These are phyloP conservation scores for Plasmodium falciparum DNA, from an alignment of 169 alveolate genomes.

Conservation along the genomic window DNA sequence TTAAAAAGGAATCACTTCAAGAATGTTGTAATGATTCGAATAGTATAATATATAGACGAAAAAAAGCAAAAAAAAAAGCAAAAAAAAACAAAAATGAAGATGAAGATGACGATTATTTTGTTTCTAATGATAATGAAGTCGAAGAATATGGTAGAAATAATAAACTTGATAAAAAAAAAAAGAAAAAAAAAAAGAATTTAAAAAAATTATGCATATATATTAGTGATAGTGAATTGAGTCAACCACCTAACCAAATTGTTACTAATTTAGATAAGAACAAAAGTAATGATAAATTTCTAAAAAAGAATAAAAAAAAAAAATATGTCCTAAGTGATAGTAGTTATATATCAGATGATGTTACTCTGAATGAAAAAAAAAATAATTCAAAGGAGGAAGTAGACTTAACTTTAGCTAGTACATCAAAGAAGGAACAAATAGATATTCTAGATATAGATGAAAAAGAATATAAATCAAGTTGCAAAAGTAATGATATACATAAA, in stretches of 20 bases:
- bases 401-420: background rate
- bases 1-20: constrained; percentile 32
- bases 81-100: background rate
- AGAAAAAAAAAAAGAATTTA: constrained; percentile 42
- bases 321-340: constrained; percentile 48
- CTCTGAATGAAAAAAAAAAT: background rate
- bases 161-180: background rate
- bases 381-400: background rate
- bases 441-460: background rate
- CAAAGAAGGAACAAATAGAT: background rate
- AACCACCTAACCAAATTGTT: background rate
- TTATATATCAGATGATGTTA: background rate
- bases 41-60: background rate
- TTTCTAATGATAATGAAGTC: no score
- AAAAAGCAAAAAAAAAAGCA: background rate
- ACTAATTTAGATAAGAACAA: background rate
- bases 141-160: no score
- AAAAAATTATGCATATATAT: constrained; percentile 27
- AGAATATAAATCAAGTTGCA: background rate
- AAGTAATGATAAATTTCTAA: background rate
- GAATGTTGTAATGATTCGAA: constrained; percentile 33
- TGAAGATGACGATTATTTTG: background rate
- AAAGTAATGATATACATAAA: no score
- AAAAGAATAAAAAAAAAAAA: constrained; percentile 40
- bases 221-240: constrained; percentile 14